phyloP scores from a whole-genome alignment of 169 alveolate species.

The Theileria sp. region DNA sequence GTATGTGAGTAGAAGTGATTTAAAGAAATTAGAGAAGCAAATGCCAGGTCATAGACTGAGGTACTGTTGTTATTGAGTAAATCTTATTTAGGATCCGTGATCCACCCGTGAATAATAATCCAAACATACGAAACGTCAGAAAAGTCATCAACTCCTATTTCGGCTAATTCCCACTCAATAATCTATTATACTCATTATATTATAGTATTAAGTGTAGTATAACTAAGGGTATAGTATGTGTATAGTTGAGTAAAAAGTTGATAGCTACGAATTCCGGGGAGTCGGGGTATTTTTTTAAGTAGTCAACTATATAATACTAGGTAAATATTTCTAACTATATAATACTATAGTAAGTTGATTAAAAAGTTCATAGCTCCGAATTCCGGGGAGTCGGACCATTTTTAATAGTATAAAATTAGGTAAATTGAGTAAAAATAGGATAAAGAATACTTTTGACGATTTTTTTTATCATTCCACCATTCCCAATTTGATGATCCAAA shows the following conservation, averaged over 20 bases:
- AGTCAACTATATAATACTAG: no score
- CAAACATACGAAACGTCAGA: slow-evolving; percentile 69
- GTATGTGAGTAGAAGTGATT: slow-evolving; percentile 71
- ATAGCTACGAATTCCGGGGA: no score
- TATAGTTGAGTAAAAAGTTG: no score
- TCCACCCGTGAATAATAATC: slow-evolving; percentile 71
- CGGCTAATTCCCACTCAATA: slow-evolving; percentile 36
- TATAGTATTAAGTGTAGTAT: no score
- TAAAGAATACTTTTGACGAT: not conserved
- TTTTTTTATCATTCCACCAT: slow-evolving; percentile 41
- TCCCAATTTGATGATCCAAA: slow-evolving; percentile 48
- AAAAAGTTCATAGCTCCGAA: no score
- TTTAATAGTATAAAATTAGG: no score
- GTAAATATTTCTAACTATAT: no score
- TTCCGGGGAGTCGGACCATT: no score
- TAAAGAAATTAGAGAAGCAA: slow-evolving; percentile 69
- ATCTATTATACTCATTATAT: not conserved
- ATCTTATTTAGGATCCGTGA: slow-evolving; percentile 58
- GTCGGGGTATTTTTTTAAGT: no score
- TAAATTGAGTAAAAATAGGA: no score
- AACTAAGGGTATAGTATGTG: no score
- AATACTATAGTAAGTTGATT: no score
- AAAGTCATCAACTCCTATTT: slow-evolving; percentile 62
- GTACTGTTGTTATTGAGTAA: not conserved
- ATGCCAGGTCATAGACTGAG: slow-evolving; percentile 73